Evolutionary conservation across 164 flowering plant genomes (phyloP).

Genomic region (Macadamia integrifolia): DNA sequence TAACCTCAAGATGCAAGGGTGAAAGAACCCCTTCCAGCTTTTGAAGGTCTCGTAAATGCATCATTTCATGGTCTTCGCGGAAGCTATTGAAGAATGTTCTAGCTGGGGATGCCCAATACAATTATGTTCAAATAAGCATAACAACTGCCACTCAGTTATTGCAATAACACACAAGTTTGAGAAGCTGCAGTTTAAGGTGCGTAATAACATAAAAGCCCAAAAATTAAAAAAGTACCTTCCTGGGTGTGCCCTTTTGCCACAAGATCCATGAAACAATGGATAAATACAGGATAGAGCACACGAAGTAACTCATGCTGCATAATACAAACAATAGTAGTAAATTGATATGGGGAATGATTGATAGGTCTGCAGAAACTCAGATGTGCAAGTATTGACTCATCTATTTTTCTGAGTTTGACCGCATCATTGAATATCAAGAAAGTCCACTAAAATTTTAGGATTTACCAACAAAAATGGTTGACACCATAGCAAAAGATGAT

Average conservation of each 20-base stretch:
- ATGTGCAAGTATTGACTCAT: background rate
- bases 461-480: no score
- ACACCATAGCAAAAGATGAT: no score
- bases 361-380: background rate
- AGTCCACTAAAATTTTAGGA: no score
- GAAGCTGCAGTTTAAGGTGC: background rate
- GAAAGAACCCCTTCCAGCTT: slow-evolving; percentile 93
- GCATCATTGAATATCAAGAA: background rate
- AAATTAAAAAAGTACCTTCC: slow-evolving; percentile 51
- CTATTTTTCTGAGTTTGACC: no score
- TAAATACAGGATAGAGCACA: slow-evolving; percentile 90
- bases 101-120: slow-evolving; percentile 36
- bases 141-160: background rate
- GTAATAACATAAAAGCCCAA: slow-evolving; percentile 5
- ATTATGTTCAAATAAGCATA: slow-evolving; percentile 1
- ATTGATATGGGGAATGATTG: background rate
- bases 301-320: slow-evolving; percentile 94
- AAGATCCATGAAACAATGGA: slow-evolving; percentile 97
- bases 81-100: slow-evolving; percentile 76
- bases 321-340: slow-evolving; percentile 2
- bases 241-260: slow-evolving; percentile 78
- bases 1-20: slow-evolving; percentile 90
- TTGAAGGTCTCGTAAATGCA: slow-evolving; percentile 85
- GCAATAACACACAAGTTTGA: background rate
- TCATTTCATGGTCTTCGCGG: slow-evolving; percentile 91